phyloP scores from a whole-genome alignment of 2,329 filamentous ascomycete genomes.

The Aspergillus tamarii region DNA sequence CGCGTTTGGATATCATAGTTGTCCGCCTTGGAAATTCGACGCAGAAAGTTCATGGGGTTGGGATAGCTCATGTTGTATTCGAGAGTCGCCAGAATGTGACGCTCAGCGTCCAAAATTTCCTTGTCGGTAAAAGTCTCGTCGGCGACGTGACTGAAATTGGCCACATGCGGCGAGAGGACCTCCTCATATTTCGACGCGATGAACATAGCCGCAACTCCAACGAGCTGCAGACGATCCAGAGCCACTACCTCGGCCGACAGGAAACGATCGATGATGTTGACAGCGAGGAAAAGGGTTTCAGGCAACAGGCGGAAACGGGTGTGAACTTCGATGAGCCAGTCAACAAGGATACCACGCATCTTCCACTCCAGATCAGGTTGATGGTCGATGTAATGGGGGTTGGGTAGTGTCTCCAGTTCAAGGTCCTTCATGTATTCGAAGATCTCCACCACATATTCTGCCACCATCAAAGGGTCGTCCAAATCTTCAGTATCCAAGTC shows the following conservation, averaged over 20 bases:
- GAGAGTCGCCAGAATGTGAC: conserved; percentile 85
- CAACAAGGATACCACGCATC: conserved; percentile 93
- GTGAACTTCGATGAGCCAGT: conserved; percentile 98
- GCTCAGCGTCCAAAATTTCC: conserved; percentile 96
- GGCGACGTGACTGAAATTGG: conserved; percentile 95
- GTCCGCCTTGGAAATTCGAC: conserved; percentile 97
- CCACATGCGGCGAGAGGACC: conserved; percentile 92
- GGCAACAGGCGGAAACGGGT: conserved; percentile 93
- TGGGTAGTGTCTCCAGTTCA: conserved; percentile 79
- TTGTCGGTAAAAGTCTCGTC: conserved; percentile 95
- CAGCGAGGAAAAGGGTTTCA: conserved; percentile 92
- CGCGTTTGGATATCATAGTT: conserved; percentile 98
- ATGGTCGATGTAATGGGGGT: conserved; percentile 92
- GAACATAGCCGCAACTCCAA: conserved; percentile 98
- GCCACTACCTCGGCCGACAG: conserved; percentile 93
- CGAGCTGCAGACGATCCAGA: conserved; percentile 91
- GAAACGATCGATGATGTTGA: conserved; percentile 99
- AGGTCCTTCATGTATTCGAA: conserved; percentile 93
- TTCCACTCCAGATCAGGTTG: conserved; percentile 98
- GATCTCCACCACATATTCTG: conserved; percentile 95
- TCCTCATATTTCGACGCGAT: conserved; percentile 99
- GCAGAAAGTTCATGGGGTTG: conserved; percentile 99
- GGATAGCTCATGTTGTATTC: conserved; percentile 98
- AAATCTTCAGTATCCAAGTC: conserved; percentile 84
- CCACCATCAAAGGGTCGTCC: conserved; percentile 95